Percentiles rank a stretch among this genome's conserved stretches.
These are phyloP conservation scores for Amborella trichopoda DNA, from an alignment of 164 flowering plant genomes.

Conservation along the genomic window DNA sequence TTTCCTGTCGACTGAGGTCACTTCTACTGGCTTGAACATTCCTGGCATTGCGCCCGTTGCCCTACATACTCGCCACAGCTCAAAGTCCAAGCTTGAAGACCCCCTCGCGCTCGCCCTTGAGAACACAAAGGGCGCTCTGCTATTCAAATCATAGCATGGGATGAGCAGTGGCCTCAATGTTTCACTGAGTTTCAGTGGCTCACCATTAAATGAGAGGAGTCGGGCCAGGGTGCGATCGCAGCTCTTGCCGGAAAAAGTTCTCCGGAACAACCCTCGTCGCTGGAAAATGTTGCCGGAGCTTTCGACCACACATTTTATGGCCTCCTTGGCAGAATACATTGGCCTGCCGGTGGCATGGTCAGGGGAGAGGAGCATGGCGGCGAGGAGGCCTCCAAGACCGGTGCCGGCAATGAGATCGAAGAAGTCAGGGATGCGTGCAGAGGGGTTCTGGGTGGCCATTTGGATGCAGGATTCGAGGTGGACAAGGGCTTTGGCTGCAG, in stretches of 20 bases:
- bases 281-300: constrained; percentile 31
- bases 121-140: constrained; percentile 84
- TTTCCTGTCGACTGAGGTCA: constrained; percentile 61
- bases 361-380: constrained; percentile 75
- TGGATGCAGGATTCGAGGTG: constrained; percentile 66
- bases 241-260: constrained; percentile 15
- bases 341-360: constrained; percentile 33
- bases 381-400: constrained; percentile 83
- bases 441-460: constrained; percentile 57
- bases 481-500: constrained; percentile 71
- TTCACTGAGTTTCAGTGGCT: constrained; percentile 51
- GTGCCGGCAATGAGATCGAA: constrained; percentile 91
- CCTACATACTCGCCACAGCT: constrained; percentile 81
- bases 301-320: constrained; percentile 62
- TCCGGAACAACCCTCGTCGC: constrained; percentile 18
- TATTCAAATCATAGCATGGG: constrained; percentile 85
- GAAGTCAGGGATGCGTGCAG: constrained; percentile 82
- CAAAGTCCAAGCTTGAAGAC: constrained; percentile 68
- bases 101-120: constrained; percentile 91
- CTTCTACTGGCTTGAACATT: constrained; percentile 41
- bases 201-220: constrained; percentile 32
- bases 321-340: constrained; percentile 64
- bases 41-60: constrained; percentile 84
- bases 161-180: constrained; percentile 84
- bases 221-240: constrained; percentile 3